phyloP scores from a whole-genome alignment of 345 rosid species.

The Mercurialis annua region DNA sequence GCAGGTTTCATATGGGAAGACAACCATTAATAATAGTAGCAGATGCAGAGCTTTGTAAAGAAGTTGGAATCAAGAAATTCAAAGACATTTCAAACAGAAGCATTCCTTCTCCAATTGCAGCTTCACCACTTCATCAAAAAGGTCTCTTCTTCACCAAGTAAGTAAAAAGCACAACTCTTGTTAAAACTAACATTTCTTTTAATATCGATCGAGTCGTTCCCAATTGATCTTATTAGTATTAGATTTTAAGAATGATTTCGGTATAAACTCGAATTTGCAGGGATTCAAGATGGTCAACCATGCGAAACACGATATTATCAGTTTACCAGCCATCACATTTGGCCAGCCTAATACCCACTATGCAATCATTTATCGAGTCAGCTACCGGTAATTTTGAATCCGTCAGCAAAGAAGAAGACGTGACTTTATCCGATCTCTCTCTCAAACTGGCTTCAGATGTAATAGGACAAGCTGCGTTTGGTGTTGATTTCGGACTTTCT shows the following conservation, averaged over 20 bases:
- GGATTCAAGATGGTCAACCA: conserved; percentile 82
- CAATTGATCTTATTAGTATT: neutral
- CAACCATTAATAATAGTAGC: conserved; percentile 84
- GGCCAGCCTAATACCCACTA: conserved; percentile 68
- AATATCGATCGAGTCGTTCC: neutral
- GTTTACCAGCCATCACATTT: conserved; percentile 88
- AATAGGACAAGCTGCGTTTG: conserved; percentile 87
- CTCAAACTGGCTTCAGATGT: conserved; percentile 85
- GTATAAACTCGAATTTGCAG: conserved; percentile 35
- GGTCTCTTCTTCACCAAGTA: conserved; percentile 97
- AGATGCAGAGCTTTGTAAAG: conserved; percentile 78
- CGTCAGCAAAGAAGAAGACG: conserved; percentile 31
- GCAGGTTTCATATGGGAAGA: conserved; percentile 98
- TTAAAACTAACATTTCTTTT: neutral
- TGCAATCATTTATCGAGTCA: conserved; percentile 62
- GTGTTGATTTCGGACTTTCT: conserved; percentile 73
- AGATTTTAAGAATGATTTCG: neutral
- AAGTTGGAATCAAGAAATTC: conserved; percentile 89
- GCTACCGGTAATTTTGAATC: conserved; percentile 53
- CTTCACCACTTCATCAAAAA: conserved; percentile 92
- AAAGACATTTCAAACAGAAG: conserved; percentile 81
- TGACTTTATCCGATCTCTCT: conserved; percentile 63
- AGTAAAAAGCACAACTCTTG: neutral
- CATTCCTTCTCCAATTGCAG: conserved; percentile 88
- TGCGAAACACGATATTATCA: conserved; percentile 81